Evolutionary conservation across 2,329 filamentous ascomycete species (phyloP).

Genomic region (Ceratocystiopsis minuta): DNA sequence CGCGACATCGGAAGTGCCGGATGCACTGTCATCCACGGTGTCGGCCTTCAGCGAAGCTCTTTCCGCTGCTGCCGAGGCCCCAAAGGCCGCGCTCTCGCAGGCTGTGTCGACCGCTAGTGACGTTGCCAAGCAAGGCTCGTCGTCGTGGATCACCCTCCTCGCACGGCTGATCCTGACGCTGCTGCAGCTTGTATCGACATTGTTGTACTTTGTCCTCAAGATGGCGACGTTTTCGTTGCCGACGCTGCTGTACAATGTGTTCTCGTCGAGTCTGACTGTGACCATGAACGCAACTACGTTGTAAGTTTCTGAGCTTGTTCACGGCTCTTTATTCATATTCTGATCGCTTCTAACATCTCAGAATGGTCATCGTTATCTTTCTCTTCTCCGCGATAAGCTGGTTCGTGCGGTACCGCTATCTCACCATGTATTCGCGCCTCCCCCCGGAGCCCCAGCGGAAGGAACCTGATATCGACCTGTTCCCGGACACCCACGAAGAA

Average conservation of each 20-base stretch:
- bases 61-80: conserved; percentile 8
- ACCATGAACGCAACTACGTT: conserved; percentile 98
- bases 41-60: conserved; percentile 9
- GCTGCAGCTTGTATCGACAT: conserved; percentile 36
- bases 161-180: conserved; percentile 35
- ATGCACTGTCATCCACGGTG: too few relatives aligned
- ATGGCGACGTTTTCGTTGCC: conserved; percentile 80
- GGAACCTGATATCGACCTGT: conserved; percentile 86
- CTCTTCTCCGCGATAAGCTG: conserved; percentile 77
- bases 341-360: conserved; percentile 14
- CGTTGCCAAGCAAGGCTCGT: conserved; percentile 21
- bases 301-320: conserved; percentile 31
- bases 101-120: conserved; percentile 21
- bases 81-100: conserved; percentile 18
- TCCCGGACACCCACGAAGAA: conserved; percentile 80
- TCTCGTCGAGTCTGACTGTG: conserved; percentile 85
- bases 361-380: conserved; percentile 58
- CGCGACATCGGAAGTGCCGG: conserved; percentile 3
- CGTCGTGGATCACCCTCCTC: conserved; percentile 39
- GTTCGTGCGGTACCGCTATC: conserved; percentile 85
- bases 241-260: conserved; percentile 70
- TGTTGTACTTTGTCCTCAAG: conserved; percentile 64
- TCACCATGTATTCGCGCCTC: conserved; percentile 91
- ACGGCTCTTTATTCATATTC: background rate
- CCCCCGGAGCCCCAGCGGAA: conserved; percentile 91